These are phyloP conservation scores for Phytophthora pini DNA, from an alignment of 352 stramenopile species.

Conservation along the genomic window DNA sequence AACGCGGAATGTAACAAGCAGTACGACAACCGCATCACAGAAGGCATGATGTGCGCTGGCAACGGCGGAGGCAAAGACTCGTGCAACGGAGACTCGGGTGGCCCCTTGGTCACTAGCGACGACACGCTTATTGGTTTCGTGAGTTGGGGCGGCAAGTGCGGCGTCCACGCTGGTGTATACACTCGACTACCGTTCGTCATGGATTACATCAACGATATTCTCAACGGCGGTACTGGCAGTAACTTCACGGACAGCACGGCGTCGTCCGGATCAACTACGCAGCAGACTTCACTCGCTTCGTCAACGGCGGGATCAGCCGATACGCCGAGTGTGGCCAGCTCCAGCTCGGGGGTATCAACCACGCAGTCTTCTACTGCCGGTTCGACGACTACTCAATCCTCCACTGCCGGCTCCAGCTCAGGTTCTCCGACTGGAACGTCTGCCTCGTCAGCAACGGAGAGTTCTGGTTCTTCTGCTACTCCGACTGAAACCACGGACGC, in stretches of 20 bases:
- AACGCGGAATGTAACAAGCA: constrained; percentile 61
- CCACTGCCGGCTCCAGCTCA: constrained; percentile 14
- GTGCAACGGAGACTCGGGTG: constrained; percentile 72
- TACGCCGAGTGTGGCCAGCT: constrained; percentile 12
- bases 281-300: constrained; percentile 21
- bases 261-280: constrained; percentile 12
- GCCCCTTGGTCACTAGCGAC: constrained; percentile 50
- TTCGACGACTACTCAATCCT: constrained; percentile 17
- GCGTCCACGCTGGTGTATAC: constrained; percentile 59
- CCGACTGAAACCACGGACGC: constrained; percentile 6
- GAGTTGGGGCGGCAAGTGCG: constrained; percentile 64
- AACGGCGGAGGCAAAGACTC: constrained; percentile 52
- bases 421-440: constrained; percentile 1
- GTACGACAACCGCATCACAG: constrained; percentile 61
- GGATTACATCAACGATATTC: constrained; percentile 50
- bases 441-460: constrained; percentile 15
- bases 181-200: constrained; percentile 53
- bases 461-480: constrained; percentile 13
- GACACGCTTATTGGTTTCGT: constrained; percentile 61
- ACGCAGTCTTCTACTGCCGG: constrained; percentile 6
- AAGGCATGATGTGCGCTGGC: constrained; percentile 69
- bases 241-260: constrained; percentile 25
- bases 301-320: constrained; percentile 15
- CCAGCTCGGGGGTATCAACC: constrained; percentile 3
- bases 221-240: constrained; percentile 24